Evolutionary conservation across 805 yeast genomes (phyloP), one percentile per base, ranked within the genome.

Genomic region (Hanseniaspora lindneri): DNA sequence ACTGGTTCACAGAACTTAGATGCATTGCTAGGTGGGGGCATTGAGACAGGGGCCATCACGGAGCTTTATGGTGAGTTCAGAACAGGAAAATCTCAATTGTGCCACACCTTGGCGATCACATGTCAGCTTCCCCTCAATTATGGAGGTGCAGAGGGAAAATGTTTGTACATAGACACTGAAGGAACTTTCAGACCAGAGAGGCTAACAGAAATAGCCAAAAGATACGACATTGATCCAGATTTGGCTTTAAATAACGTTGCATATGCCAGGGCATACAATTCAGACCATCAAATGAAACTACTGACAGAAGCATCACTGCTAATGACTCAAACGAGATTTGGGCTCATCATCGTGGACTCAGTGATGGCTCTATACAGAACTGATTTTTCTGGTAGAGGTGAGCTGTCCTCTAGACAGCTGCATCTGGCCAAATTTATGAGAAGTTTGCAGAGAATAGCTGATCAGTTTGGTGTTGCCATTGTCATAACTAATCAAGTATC

Each of bases 111-210:
- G 49, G 95, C 97, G 0, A 95, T 92, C 6, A 89, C 96, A 2
- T 89, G 97, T 63, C 98, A 89, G 65, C 70, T 92, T 49, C 97
- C 97, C 4, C 76, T 89, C 44, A 96, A 88, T 60, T 81, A 83
- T 82, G 96, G 96, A 35, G 98, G 98, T 52, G 98, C 96, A 44
- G 98, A 92, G 67, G 98, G 98, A 29, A 87, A 92, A 65, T 89
- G 96, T 64, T 70, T 92, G 49, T 92, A 84, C 61, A 88, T 92
- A 52, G 98, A 92, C 60, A 89, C 97, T 0, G 98, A 89, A 62
- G 96, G 96, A 17, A 92, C 98, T 1, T 92, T 92, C 63, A 74
- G 98, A 61, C 96, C 97, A 1, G 81, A 80, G 39, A 75, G 98
- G 57, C 70, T 92, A 55, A 83, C 84, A 8, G 80, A 95, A 0